phyloP scores from a whole-genome alignment of 2,329 filamentous ascomycete genomes.

The Penicillium sclerotiorum region DNA sequence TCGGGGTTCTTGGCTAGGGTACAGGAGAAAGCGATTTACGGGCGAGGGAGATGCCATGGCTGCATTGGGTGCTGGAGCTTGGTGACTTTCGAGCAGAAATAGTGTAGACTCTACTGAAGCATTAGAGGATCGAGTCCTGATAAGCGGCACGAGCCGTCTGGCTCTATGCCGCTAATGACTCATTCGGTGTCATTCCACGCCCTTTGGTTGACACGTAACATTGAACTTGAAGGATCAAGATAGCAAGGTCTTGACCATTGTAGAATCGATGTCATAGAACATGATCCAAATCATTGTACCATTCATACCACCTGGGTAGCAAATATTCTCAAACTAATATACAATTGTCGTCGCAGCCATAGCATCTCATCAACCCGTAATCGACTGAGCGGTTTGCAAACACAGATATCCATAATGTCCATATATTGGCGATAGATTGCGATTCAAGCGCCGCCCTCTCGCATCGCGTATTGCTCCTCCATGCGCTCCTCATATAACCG shows the following conservation, averaged over 20 bases:
- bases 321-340: slow-evolving; percentile 1
- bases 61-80: too few species aligned
- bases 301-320: not conserved
- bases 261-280: not conserved
- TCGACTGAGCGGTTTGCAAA: too few species aligned
- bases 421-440: not conserved
- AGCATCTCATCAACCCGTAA: not conserved
- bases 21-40: slow-evolving; percentile 9
- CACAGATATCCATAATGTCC: not conserved
- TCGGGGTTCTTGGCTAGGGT: slow-evolving; percentile 13
- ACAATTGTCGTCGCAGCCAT: not conserved
- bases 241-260: not conserved
- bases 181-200: too few species aligned
- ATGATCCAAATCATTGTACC: not conserved
- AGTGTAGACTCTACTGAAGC: too few species aligned
- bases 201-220: too few species aligned
- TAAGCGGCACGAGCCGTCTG: too few species aligned
- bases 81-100: too few species aligned
- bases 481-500: slow-evolving; percentile 49
- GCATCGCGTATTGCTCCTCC: slow-evolving; percentile 52
- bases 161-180: too few species aligned
- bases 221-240: not conserved
- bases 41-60: not conserved
- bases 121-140: too few species aligned
- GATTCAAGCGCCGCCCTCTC: slow-evolving; percentile 45